Evolutionary conservation across 1,139 yeast species (phyloP), one percentile per base, ranked within the genome.

Genomic region (Yamadazyma aaseri): DNA sequence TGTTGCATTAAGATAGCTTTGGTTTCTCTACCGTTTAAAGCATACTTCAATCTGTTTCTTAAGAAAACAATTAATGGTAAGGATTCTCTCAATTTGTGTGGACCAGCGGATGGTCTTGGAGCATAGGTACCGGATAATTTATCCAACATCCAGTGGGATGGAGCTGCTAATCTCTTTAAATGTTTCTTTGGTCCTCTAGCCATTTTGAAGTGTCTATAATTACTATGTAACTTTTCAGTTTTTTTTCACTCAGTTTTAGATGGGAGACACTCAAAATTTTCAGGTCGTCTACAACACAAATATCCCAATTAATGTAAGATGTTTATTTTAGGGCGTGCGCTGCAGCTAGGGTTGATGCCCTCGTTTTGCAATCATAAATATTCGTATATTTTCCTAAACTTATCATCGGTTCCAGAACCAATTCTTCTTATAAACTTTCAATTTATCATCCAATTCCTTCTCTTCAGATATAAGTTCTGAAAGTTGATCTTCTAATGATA

Each of bases 141-240:
- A 95, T 92, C 98, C 81, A 94, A 86, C 95, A 94, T 86, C 98
- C 98, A 94, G 85, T 94, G 98, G 80, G 90, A 85, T 80, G 99
- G 99, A 44, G 71, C 71, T 50, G 68, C 68, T 56, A 64, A 63
- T 63, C 70, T 64, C 58, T 63, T 64, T 53, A 63, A 58, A 48
- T 63, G 70, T 60, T 64, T 64, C 65, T 62, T 63, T 42, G 60
- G 60, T 40, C 60, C 60, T 55, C 60, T 55, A 53, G 49, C 60
- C 60, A 55, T 55, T 35, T 38, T 52, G n/a, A n/a, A n/a, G 34
- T n/a, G n/a, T 22, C 25, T 22, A 22, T 32, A 18, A 12, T 12
- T 21, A 22, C 27, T 33, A 17, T 28, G 21, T 7, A 29, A 22
- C 25, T 22, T 22, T 22, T 22, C 25, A 22, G 25, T 33, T 35